Conservation (phyloP, 2,329 filamentous ascomycete genomes). For the Sclerotiophoma versabilis region DNA sequence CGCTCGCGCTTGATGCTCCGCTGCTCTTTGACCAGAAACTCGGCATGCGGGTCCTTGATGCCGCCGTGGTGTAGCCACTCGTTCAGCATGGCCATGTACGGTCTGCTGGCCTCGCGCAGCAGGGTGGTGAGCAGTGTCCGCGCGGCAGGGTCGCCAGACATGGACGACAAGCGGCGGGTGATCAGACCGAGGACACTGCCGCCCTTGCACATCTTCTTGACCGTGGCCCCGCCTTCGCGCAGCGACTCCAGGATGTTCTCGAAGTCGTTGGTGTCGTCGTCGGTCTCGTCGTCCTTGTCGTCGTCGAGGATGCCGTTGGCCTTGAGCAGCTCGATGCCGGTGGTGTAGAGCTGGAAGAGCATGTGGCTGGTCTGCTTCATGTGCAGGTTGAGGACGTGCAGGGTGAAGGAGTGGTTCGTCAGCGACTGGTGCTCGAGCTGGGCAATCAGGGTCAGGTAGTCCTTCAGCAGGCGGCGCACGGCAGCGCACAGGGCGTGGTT, state of each 20-base stretch:
- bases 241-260: conserved; percentile 93
- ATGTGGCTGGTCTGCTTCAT: conserved; percentile 90
- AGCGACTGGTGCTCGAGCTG: conserved; percentile 94
- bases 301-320: conserved; percentile 88
- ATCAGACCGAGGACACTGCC: conserved; percentile 90
- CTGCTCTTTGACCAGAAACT: conserved; percentile 95
- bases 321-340: conserved; percentile 79
- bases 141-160: conserved; percentile 93
- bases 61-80: conserved; percentile 97
- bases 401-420: conserved; percentile 85
- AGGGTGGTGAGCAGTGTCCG: conserved; percentile 81
- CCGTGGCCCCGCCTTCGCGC: conserved; percentile 83
- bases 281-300: conserved; percentile 67
- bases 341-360: conserved; percentile 85
- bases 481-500: conserved; percentile 97
- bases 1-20: conserved; percentile 92
- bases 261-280: conserved; percentile 81
- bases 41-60: conserved; percentile 90
- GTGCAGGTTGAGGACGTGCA: conserved; percentile 92
- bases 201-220: conserved; percentile 95
- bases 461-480: conserved; percentile 87
- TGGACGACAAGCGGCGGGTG: conserved; percentile 81
- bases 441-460: conserved; percentile 90
- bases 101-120: conserved; percentile 84
- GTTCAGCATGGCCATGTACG: conserved; percentile 98